Evolutionary conservation across 805 yeast species (phyloP), one percentile per base, ranked within the genome.

Genomic region (Teunomyces pallodes): DNA sequence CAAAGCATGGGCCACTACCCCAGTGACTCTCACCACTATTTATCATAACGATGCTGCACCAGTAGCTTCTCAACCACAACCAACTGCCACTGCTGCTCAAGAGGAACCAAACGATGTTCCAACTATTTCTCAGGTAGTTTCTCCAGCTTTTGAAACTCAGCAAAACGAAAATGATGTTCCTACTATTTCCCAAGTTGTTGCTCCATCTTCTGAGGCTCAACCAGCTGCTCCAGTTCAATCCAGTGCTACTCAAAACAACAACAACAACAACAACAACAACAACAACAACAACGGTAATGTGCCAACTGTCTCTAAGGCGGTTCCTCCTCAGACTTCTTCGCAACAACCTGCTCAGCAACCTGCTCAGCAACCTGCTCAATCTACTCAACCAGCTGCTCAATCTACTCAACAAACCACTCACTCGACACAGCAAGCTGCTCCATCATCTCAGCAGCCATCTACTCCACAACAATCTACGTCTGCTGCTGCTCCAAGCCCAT

Each of bases 1-100:
- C 6, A 67, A 62, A 17, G 64, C 60, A 29, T 58, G 70, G 54
- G 66, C 64, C 28, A 61, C 67, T 42, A 55, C 66, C 24, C 66
- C 73, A 9, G 60, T 69, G 30, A 70, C 74, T 42, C 65, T 67
- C 17, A 68, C 77, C 33, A 57, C 61, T 27, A 56, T 57, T 5
- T 55, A 55, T 46, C 57, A 58, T 45, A 52, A 48, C 6, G 39
- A 24, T 7, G 43, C 14, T 30, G 28, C 9, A 1, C 28, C 47
- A 30, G 54, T 52, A 24, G 44, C 58, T 8, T 33, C 65, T 20
- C 38, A 41, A 27, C 35, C 42, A 16, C 36, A 13, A 24, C 30
- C 33, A 5, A 29, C 45, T 6, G 31, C 49, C 20, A 16, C n/a
- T 29, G 31, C 20, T 16, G 42, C 20, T 13, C 46, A 32, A 32